Evolutionary conservation across 495 filamentous ascomycete species (phyloP), one percentile per base, ranked within the genome.

Genomic region (Pyrenopolyporus hunteri): DNA sequence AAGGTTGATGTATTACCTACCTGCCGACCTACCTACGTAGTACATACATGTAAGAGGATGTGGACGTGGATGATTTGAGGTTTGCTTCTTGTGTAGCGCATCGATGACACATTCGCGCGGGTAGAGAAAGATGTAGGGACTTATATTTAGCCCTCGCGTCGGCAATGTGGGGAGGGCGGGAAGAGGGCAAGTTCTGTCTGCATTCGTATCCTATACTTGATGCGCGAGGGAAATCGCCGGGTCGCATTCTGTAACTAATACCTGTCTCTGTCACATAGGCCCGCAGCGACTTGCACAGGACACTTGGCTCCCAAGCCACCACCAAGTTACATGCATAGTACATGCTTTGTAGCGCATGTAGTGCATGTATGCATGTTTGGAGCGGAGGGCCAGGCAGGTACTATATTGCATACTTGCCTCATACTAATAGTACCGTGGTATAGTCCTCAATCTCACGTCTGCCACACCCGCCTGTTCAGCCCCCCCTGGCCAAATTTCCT

Each of bases 121-220:
- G 47, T 47, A 37, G 39, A 23, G 32, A 37, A 35, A 20, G 20
- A 33, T 49, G 46, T 35, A 22, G 26, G 31, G 20, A 29, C 16
- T 32, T 31, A 48, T 50, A 50, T 50, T 50, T 29, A 50, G 31
- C 43, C 43, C 43, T 46, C 43, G 19, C 43, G 25, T 46, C 43
- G 43, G 19, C 14, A 16, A 49, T 22, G 46, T 49, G 46, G 46
- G 46, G 46, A 4, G 42, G 26, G 16, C 22, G 26, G 25, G 26
- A 29, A 46, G 25, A 20, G 25, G 43, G 8, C 16, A 29, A 9
- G 26, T 29, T 29, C 23, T 23, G n/a, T 10, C 28, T 31, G 23
- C 22, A 20, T 10, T 35, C 16, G 52, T 57, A 48, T 19, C 23
- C 23, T 31, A 20, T 48, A 57, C 44, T 47, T 47, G 23, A 20